Conservation (phyloP, 768 basidiomycete species). For the Galerina marginata region DNA sequence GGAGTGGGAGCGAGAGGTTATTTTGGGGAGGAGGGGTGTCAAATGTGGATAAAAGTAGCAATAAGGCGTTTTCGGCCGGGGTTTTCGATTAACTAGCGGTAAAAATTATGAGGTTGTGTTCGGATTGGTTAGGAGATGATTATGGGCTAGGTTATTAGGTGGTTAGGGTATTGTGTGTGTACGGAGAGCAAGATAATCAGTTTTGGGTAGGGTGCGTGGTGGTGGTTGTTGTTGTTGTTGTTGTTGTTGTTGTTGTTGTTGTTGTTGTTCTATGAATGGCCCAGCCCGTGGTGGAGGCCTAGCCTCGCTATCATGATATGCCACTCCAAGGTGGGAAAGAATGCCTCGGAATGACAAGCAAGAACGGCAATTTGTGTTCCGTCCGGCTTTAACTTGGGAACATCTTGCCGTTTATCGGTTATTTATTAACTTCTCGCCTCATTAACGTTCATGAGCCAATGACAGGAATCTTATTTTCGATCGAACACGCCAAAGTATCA, state of each 20-base stretch:
- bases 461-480: constrained; percentile 5
- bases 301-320: constrained; percentile 3
- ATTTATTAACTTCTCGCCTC: neutral
- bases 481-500: constrained; percentile 8
- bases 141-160: too few relatives aligned
- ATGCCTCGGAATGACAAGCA: constrained; percentile 7
- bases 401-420: constrained; percentile 16
- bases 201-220: too few relatives aligned
- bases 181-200: neutral
- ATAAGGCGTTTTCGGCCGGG: too few relatives aligned
- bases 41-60: too few relatives aligned
- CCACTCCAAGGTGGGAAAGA: constrained; percentile 4
- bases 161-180: too few relatives aligned
- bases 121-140: too few relatives aligned
- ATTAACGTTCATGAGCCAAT: constrained; percentile 5
- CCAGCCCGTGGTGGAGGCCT: neutral
- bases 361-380: constrained; percentile 16
- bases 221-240: too few relatives aligned
- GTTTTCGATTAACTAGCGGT: too few relatives aligned
- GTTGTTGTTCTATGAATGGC: neutral
- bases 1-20: too few relatives aligned
- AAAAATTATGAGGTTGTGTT: too few relatives aligned
- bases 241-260: too few relatives aligned
- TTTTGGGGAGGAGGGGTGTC: too few relatives aligned
- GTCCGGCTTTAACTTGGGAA: constrained; percentile 20